Percentiles rank a stretch among this genome's conserved stretches.
Conservation (phyloP, 768 basidiomycete genomes). For the Leccinum olivaceopallidum region DNA sequence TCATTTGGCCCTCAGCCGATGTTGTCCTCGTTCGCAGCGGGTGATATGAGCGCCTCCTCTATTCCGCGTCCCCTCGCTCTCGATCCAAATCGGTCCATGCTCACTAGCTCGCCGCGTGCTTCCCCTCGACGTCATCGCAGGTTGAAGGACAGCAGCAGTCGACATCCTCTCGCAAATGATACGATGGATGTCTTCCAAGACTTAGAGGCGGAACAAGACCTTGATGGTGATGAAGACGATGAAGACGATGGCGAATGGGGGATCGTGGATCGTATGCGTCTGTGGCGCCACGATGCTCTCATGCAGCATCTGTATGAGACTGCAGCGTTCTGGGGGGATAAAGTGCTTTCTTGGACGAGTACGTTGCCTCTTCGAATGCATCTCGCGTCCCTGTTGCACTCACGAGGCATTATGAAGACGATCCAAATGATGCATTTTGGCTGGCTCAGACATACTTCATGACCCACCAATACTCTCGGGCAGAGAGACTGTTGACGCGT, state of each 20-base stretch:
- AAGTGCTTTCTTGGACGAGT: constrained; percentile 96
- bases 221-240: constrained; percentile 54
- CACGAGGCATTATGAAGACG: constrained; percentile 49
- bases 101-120: constrained; percentile 71
- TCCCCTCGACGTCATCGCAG: constrained; percentile 61
- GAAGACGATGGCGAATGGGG: constrained; percentile 76
- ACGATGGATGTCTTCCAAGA: constrained; percentile 75
- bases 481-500: constrained; percentile 87
- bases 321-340: constrained; percentile 98
- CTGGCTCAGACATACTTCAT: constrained; percentile 97
- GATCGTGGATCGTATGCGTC: constrained; percentile 91
- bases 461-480: constrained; percentile 92
- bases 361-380: constrained; percentile 33
- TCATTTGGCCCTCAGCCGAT: constrained; percentile 81
- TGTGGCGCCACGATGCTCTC: constrained; percentile 97
- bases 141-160: constrained; percentile 52
- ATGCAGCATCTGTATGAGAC: constrained; percentile 99
- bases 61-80: constrained; percentile 57
- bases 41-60: constrained; percentile 61
- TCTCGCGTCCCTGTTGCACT: constrained; percentile 11
- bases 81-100: constrained; percentile 79
- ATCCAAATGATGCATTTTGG: constrained; percentile 99
- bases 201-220: constrained; percentile 55
- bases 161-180: constrained; percentile 78
- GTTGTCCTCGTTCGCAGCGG: constrained; percentile 67